Evolutionary conservation across 768 basidiomycete genomes (phyloP), one percentile per base, ranked within the genome.

Genomic region (Lactarius vividus): DNA sequence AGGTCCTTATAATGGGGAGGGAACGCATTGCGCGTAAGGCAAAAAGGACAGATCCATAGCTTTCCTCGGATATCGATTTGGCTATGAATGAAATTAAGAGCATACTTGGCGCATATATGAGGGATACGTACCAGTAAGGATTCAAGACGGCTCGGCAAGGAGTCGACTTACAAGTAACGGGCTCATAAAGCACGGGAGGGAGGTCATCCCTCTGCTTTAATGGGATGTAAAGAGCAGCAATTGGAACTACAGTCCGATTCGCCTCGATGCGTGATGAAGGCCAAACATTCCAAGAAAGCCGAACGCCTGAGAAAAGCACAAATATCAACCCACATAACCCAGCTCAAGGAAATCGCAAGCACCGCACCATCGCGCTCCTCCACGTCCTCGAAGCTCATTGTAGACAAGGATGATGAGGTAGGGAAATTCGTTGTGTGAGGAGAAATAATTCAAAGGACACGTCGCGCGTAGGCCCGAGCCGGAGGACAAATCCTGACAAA

Each of bases 31-130:
- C 97, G 89, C 40, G 92, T 89, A 60, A 99, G 83, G 79, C 97
- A 99, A 81, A 99, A 98, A 4, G 97, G 97, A 74, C 97, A 99
- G 71, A 98, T 99, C 97, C 97, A 99, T 61, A 99, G 86, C 78
- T 98, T 98, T 72, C 92, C 96, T 73, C 97, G 87, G 69, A 98
- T 94, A 79, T 98, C 97, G 73, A 99, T 96, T 82, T 98, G 96
- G 76, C 97, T 98, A 75, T 28, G 73, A 64, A 31, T 39, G 55
- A 53, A 65, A 23, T 55, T 26, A 10, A 23, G 37, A 23, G 46
- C 70, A 62, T 72, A 57, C 28, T 44, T 58, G 35, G 54, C 26
- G 62, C 42, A 63, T 40, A 49, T 31, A 61, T 11, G 61, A 44
- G 29, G 16, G 37, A 49, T 15, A 79, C 84, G 67, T 73, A 95